Evolutionary conservation across 148 eudicot species (phyloP), one percentile per base, ranked within the genome.

Genomic region (Nepenthes mirabilis): DNA sequence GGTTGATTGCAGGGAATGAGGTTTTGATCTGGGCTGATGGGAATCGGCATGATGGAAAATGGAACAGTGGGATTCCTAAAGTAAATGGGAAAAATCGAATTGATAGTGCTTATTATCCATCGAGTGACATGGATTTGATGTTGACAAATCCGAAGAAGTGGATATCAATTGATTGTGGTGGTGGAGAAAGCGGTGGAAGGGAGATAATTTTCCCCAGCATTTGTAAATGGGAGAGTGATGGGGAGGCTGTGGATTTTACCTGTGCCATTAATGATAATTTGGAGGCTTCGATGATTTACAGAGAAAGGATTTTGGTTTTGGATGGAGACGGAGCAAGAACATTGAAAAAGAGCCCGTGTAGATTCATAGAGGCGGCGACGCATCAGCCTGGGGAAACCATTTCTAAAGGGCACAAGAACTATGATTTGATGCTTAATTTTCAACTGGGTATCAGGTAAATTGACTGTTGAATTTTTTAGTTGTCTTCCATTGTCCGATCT

Each of bases 1-100:
- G 95, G 9, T 70, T 76, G 43, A 88, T 91, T 59, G 65, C 53
- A 48, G 97, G 97, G 0, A 74, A 83, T 37, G 97, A 95, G 9
- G 65, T 78, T 45, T 52, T 91, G 61, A 55, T 74, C 52, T 87
- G 90, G 93, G 77, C 74, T 0, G 77, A 85, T 61, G 90, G 91
- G 34, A 77, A 77, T 36, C 43, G 74, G 1, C 80, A 76, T 58
- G 87, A 87, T 9, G 95, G 95, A 2, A 56, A 64, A 47, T 90
- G 91, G 97, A 91, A 90, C 1, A 75, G 77, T 55, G 91, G 91
- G 2, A 78, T 69, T 2, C 78, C 80, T 0, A 87, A 75, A 43
- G 91, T 87, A 14, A 67, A 80, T 9, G 86, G 84, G 9, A 68
- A 49, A 11, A 49, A 51, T 71, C 64, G 4, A 82, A 77, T 79